Evolutionary conservation across 306 rosid species (phyloP).

Genomic region (Dalbergia cultrata): DNA sequence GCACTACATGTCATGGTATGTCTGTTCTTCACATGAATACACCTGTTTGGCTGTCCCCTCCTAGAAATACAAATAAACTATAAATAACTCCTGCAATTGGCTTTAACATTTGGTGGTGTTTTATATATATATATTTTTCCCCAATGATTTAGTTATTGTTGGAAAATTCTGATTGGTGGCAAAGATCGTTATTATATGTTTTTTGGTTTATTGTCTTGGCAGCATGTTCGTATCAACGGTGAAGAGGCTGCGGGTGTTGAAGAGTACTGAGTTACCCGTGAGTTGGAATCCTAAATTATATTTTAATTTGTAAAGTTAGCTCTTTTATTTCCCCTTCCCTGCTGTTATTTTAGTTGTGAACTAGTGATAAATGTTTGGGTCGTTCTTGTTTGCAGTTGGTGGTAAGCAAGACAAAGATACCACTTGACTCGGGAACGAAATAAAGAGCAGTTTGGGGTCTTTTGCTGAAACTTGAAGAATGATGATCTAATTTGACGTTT

Average conservation of each 20-base stretch:
- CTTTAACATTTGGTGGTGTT: neutral
- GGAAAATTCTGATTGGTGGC: conserved; percentile 31
- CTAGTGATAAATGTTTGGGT: neutral
- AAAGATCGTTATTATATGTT: neutral
- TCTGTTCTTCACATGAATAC: conserved; percentile 48
- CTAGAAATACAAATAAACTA: conserved; percentile 38
- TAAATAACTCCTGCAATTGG: conserved; percentile 20
- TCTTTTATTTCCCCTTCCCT: too few relatives aligned
- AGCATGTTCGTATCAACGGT: conserved; percentile 93
- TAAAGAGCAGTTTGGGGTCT: conserved; percentile 37
- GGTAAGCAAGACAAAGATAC: conserved; percentile 60
- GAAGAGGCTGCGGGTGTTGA: conserved; percentile 94
- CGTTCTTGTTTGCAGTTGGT: conserved; percentile 44
- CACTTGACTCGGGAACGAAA: conserved; percentile 50
- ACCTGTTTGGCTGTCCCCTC: conserved; percentile 45
- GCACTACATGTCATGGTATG: conserved; percentile 50
- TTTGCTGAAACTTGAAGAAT: conserved; percentile 42
- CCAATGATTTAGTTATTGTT: conserved; percentile 19
- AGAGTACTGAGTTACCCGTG: conserved; percentile 91
- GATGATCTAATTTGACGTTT: conserved; percentile 47
- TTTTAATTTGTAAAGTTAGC: neutral
- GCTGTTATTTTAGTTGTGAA: neutral
- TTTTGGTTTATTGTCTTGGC: conserved; percentile 44
- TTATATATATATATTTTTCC: neutral
- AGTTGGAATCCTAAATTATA: conserved; percentile 54